phyloP scores from a whole-genome alignment of 2,329 filamentous ascomycete genomes.

The Verticillium alfalfae region DNA sequence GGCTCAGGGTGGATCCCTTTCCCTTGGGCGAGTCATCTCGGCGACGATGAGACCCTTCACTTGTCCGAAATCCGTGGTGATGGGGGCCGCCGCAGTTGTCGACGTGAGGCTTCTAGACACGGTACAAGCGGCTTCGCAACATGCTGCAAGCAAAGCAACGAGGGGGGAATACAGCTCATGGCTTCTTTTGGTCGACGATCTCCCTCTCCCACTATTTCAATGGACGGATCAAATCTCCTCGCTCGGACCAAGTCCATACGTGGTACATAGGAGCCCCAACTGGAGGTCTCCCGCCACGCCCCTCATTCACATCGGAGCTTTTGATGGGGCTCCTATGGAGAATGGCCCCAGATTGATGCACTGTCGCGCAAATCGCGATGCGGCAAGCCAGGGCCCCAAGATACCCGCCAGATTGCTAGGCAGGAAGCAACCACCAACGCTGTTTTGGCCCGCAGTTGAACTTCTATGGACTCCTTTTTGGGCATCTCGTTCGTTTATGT shows the following conservation, averaged over 20 bases:
- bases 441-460: neutral
- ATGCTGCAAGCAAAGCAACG: neutral
- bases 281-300: neutral
- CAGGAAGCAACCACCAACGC: neutral
- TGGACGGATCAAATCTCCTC: neutral
- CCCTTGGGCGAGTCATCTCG: neutral
- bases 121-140: neutral
- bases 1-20: neutral
- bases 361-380: neutral
- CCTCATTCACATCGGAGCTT: neutral
- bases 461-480: neutral
- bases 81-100: neutral
- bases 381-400: neutral
- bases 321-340: neutral
- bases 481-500: neutral
- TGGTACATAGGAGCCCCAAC: neutral
- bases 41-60: neutral
- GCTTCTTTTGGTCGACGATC: neutral
- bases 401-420: neutral
- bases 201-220: neutral
- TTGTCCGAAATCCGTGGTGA: neutral
- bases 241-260: neutral
- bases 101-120: neutral
- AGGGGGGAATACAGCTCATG: neutral
- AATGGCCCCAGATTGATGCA: neutral